Evolutionary conservation across 1,139 yeast species (phyloP).

Genomic region (Yamadazyma blattariae): DNA sequence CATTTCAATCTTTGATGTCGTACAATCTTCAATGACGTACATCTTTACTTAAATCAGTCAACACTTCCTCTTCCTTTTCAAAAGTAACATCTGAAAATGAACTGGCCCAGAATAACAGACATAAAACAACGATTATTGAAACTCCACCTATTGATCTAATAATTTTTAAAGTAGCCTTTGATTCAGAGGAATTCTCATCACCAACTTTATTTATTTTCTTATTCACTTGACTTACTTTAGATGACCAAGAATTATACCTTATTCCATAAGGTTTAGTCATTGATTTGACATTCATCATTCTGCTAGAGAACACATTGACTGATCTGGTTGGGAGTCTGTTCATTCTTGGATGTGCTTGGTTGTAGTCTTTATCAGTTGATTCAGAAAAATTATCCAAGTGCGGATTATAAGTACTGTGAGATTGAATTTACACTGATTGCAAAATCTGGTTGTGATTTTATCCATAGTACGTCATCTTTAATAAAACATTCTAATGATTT

Average conservation of each 20-base stretch:
- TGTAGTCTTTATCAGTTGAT: too few species aligned
- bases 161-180: slow-evolving; percentile 27
- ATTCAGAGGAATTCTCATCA: slow-evolving; percentile 32
- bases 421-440: slow-evolving; percentile 24
- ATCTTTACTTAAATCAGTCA: slow-evolving; percentile 22
- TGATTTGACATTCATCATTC: too few species aligned
- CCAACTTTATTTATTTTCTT: slow-evolving; percentile 23
- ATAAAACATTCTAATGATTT: slow-evolving; percentile 20
- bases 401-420: slow-evolving; percentile 3
- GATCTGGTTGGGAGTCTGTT: too few species aligned
- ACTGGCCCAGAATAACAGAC: slow-evolving; percentile 36
- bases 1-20: too few species aligned
- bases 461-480: slow-evolving; percentile 35
- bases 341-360: too few species aligned
- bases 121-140: slow-evolving; percentile 32
- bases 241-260: background rate
- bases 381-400: background rate
- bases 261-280: too few species aligned
- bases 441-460: slow-evolving; percentile 15
- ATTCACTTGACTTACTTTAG: slow-evolving; percentile 4
- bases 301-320: too few species aligned
- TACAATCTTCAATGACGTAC: slow-evolving; percentile 14
- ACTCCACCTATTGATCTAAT: slow-evolving; percentile 33
- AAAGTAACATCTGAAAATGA: slow-evolving; percentile 15
- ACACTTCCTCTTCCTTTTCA: slow-evolving; percentile 10